Evolutionary conservation across 371 early-diverging fungal species (phyloP), one percentile per base, ranked within the genome.

Genomic region (Zancudomyces culisetae): DNA sequence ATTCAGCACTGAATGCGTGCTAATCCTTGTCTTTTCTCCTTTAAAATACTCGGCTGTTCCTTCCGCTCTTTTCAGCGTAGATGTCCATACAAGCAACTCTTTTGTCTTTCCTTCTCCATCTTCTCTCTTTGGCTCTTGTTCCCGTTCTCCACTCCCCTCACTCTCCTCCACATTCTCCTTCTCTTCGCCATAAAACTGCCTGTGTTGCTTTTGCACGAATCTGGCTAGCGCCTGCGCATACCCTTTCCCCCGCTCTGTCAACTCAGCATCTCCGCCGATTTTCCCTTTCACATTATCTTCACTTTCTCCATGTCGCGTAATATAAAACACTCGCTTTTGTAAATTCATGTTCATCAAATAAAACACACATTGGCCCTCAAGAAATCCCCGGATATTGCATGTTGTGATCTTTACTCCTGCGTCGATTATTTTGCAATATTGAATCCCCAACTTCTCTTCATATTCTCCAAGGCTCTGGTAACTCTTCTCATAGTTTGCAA

Each of bases 271-370:
- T 47, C 98, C 98, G 40, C 98, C 98, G 56, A 97, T 87, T 54
- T 81, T 80, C 13, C 90, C 93, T 50, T 70, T 62, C 1, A 88
- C 71, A 63, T 87, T 87, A 60, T 75, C 85, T 49, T 79, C 66
- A 29, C 85, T 85, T 60, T 97, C 96, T 49, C 98, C 98, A 66
- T 90, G 88, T 69, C 83, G 72, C 23, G 69, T 68, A 75, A 81
- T 63, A 87, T 81, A 71, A 81, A 94, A 53, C 85, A 87, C 55
- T 45, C 89, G 73, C 2, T 88, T 86, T 28, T 79, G 75, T 55
- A 88, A 89, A 63, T 97, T 91, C 54, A 97, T 73, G 68, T 97
- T 97, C 96, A 95, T 94, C 49, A 94, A 69, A 57, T 87, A 94
- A 69, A 89, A 95, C 8, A 91, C 91, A 49, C 94, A 84, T 40